phyloP scores from a whole-genome alignment of 2,329 filamentous ascomycete genomes.

The Lachnellula suecica region DNA sequence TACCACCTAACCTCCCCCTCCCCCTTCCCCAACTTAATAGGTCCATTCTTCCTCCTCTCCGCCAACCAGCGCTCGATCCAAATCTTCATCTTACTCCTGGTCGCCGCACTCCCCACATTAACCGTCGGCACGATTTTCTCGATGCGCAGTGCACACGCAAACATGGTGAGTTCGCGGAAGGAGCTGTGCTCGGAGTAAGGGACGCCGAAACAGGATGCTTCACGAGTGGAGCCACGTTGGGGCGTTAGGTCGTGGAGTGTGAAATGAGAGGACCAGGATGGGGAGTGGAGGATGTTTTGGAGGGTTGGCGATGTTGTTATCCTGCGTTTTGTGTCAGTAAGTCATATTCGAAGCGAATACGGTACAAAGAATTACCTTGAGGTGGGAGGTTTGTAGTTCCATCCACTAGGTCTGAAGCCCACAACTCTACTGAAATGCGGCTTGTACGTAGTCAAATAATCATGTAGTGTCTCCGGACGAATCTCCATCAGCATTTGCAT shows the following conservation, averaged over 20 bases:
- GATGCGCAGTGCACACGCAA: constrained; percentile 82
- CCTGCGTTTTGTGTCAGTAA: constrained; percentile 12
- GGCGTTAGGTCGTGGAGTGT: constrained; percentile 70
- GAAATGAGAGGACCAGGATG: constrained; percentile 72
- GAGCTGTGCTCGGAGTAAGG: constrained; percentile 96
- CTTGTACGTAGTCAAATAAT: constrained; percentile 80
- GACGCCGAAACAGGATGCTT: constrained; percentile 87
- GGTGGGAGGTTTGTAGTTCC: constrained; percentile 81
- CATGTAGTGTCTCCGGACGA: constrained; percentile 82
- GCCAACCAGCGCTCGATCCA: constrained; percentile 64
- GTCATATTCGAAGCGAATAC: neutral
- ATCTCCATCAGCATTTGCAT: constrained; percentile 98
- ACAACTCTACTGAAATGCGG: constrained; percentile 84
- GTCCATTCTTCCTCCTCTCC: constrained; percentile 56
- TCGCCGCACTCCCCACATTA: constrained; percentile 66
- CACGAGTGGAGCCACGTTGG: constrained; percentile 78
- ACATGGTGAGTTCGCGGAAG: constrained; percentile 92
- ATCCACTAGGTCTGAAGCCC: constrained; percentile 89
- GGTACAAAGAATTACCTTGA: constrained; percentile 42
- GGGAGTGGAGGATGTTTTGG: constrained; percentile 60
- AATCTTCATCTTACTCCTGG: constrained; percentile 58
- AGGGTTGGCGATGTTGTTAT: constrained; percentile 63
- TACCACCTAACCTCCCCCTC: constrained; percentile 31
- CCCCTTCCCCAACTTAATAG: constrained; percentile 37
- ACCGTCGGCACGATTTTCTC: constrained; percentile 92